Percentiles rank a stretch among this genome's conserved stretches.
phyloP scores from a whole-genome alignment of 1,139 yeast genomes.

The Debaryomycetaceae sp. region DNA sequence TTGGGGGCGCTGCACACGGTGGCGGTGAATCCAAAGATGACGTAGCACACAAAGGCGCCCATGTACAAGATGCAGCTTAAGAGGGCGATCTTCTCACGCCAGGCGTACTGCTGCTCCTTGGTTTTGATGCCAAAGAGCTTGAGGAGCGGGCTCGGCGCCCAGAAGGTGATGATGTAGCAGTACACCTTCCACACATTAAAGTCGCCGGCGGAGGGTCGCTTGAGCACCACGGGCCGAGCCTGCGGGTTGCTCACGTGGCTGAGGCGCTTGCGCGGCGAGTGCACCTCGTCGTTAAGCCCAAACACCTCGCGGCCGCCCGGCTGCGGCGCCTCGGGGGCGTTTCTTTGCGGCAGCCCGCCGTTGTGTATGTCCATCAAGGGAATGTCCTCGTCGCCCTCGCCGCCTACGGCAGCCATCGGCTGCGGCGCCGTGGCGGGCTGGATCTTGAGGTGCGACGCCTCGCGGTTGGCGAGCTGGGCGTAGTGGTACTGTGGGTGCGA shows the following conservation, averaged over 20 bases:
- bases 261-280: slow-evolving; percentile 24
- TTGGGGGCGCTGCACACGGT: slow-evolving; percentile 66
- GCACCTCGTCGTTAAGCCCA: slow-evolving; percentile 58
- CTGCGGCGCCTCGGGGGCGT: slow-evolving; percentile 8
- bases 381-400: slow-evolving; percentile 36
- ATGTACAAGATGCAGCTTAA: slow-evolving; percentile 68
- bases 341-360: slow-evolving; percentile 11
- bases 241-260: slow-evolving; percentile 22
- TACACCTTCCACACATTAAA: slow-evolving; percentile 78
- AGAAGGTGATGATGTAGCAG: slow-evolving; percentile 76
- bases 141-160: slow-evolving; percentile 83
- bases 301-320: slow-evolving; percentile 45
- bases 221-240: slow-evolving; percentile 10
- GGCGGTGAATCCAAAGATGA: slow-evolving; percentile 88
- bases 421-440: slow-evolving; percentile 50
- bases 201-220: slow-evolving; percentile 3
- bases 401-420: slow-evolving; percentile 12
- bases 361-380: slow-evolving; percentile 40
- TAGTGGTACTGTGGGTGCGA: slow-evolving; percentile 76
- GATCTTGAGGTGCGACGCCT: slow-evolving; percentile 56
- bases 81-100: slow-evolving; percentile 94
- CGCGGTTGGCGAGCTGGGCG: slow-evolving; percentile 74
- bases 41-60: slow-evolving; percentile 77
- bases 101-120: slow-evolving; percentile 82
- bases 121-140: slow-evolving; percentile 72